These are phyloP conservation scores for Aphanomyces stellatus DNA, from an alignment of 352 stramenopile species.

Conservation along the genomic window DNA sequence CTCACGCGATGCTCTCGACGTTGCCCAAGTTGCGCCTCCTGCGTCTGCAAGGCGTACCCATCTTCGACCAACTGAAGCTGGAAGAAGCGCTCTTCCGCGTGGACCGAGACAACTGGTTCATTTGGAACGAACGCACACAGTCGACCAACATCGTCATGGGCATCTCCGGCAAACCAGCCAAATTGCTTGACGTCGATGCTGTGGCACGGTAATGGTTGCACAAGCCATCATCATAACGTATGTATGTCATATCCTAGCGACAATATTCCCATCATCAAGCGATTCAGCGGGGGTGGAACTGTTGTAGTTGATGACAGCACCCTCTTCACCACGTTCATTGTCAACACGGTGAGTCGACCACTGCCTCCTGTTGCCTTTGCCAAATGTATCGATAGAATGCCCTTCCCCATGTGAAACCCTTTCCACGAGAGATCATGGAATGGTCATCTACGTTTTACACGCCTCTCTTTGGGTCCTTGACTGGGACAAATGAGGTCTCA, in stretches of 20 bases:
- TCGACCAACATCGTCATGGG: slow-evolving; percentile 89
- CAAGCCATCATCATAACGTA: no score
- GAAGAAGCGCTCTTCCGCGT: slow-evolving; percentile 92
- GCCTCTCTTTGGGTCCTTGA: slow-evolving; percentile 52
- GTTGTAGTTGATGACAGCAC: slow-evolving; percentile 95
- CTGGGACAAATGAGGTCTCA: background rate
- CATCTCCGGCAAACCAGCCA: slow-evolving; percentile 91
- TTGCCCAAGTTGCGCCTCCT: slow-evolving; percentile 35
- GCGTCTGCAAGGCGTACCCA: slow-evolving; percentile 45
- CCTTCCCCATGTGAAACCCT: slow-evolving; percentile 69
- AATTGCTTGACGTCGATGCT: slow-evolving; percentile 76
- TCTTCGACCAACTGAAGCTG: slow-evolving; percentile 80
- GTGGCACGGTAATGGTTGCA: slow-evolving; percentile 81
- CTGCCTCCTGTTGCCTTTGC: background rate
- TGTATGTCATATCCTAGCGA: no score
- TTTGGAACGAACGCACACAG: slow-evolving; percentile 61
- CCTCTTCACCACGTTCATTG: slow-evolving; percentile 89
- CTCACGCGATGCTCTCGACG: background rate
- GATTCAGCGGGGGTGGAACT: slow-evolving; percentile 95
- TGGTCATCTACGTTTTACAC: slow-evolving; percentile 81
- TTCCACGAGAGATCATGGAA: slow-evolving; percentile 89
- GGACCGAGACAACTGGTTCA: slow-evolving; percentile 79
- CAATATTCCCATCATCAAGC: slow-evolving; percentile 83
- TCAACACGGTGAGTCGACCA: slow-evolving; percentile 44
- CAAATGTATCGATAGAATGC: slow-evolving; percentile 31